Evolutionary conservation across 73 alveolate species (phyloP).

Genomic region (Paramecium octaurelia): DNA sequence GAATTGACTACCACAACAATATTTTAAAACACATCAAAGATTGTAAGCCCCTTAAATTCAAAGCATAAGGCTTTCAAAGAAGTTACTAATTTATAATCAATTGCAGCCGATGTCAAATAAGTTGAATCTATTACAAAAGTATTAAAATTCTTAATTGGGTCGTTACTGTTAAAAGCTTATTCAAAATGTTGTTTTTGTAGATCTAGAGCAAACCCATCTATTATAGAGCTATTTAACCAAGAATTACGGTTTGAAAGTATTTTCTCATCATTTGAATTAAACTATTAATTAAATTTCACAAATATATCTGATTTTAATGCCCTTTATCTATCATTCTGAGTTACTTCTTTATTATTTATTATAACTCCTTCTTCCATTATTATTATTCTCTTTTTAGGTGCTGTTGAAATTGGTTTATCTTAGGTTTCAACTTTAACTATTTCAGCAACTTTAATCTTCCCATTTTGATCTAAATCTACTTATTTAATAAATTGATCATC

Average conservation of each 20-base stretch:
- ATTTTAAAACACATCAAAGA: neutral
- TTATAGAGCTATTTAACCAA: neutral
- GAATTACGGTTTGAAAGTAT: neutral
- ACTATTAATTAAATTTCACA: neutral
- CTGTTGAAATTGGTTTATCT: neutral
- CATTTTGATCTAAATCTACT: neutral
- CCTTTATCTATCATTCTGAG: neutral
- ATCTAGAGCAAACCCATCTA: neutral
- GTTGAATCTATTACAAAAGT: neutral
- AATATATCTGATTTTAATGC: neutral
- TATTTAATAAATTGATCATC: neutral
- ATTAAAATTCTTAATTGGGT: neutral
- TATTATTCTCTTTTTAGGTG: neutral
- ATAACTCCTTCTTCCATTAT: neutral
- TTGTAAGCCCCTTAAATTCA: conserved; percentile 8
- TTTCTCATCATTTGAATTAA: neutral
- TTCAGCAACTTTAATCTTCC: neutral
- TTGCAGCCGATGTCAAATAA: neutral
- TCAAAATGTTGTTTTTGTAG: neutral
- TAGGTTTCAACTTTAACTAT: neutral
- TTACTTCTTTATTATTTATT: neutral
- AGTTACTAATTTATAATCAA: neutral
- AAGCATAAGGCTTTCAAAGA: neutral
- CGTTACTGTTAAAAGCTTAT: neutral
- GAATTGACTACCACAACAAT: neutral